Percentiles rank a stretch among this genome's conserved stretches.
phyloP scores from a whole-genome alignment of 116 monocot species.

The Iris pallida region DNA sequence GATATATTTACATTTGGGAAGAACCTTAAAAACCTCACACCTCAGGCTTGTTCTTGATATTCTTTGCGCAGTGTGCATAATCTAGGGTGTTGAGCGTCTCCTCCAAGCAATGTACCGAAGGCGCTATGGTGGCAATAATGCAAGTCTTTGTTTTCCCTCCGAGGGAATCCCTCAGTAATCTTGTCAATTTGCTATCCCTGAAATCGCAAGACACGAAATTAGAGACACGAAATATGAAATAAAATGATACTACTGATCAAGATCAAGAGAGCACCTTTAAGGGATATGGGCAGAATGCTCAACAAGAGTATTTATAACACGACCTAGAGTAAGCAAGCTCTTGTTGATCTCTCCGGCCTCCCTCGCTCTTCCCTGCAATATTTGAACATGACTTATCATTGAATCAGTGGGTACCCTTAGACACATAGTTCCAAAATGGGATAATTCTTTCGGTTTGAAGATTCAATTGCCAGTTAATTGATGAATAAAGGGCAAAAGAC shows the following conservation, averaged over 20 bases:
- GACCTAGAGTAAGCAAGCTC: slow-evolving; percentile 57
- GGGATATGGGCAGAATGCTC: slow-evolving; percentile 51
- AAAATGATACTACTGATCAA: background rate
- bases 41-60: slow-evolving; percentile 98
- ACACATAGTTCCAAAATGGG: too few relatives aligned
- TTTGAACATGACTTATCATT: too few relatives aligned
- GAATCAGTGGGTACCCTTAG: too few relatives aligned
- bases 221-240: slow-evolving; percentile 3
- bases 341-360: slow-evolving; percentile 63
- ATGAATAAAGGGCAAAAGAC: too few relatives aligned
- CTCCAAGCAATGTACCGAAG: slow-evolving; percentile 87
- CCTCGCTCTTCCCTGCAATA: slow-evolving; percentile 49
- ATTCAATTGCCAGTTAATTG: too few relatives aligned
- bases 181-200: slow-evolving; percentile 85
- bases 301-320: slow-evolving; percentile 54
- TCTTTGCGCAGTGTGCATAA: slow-evolving; percentile 97
- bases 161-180: slow-evolving; percentile 86
- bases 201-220: slow-evolving; percentile 2
- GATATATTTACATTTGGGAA: background rate
- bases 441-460: too few relatives aligned
- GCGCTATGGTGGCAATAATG: slow-evolving; percentile 90
- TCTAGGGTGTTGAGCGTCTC: slow-evolving; percentile 93
- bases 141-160: slow-evolving; percentile 99
- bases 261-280: slow-evolving; percentile 26
- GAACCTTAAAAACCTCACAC: slow-evolving; percentile 38